A percentile compares a stretch with the other conserved stretches of the same genome.
Evolutionary conservation across 2,329 filamentous ascomycete species (phyloP).

Genomic region (Gnomoniopsis smithogilvyi): DNA sequence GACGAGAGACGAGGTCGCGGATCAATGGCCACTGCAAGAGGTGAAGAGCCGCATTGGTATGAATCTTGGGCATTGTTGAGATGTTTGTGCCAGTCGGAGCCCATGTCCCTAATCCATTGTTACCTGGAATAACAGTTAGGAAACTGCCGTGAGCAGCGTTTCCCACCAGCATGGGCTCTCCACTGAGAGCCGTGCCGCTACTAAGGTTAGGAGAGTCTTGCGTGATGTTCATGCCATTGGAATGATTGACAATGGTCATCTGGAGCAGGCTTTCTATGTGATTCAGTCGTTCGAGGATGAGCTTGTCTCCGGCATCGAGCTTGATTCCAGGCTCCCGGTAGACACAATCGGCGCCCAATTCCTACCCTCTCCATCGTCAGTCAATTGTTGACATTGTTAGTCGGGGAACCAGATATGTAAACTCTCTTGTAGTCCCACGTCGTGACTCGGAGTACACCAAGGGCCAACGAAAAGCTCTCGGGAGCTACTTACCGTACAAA

Average conservation of each 20-base stretch:
- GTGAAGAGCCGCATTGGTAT: slow-evolving; percentile 77
- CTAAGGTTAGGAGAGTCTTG: slow-evolving; percentile 64
- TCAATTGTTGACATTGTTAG: too few species aligned
- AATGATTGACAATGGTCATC: slow-evolving; percentile 55
- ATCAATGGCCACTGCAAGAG: slow-evolving; percentile 79
- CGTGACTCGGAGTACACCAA: neutral
- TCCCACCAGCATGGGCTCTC: slow-evolving; percentile 51
- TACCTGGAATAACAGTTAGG: slow-evolving; percentile 51
- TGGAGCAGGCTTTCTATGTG: slow-evolving; percentile 79
- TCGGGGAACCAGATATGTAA: too few species aligned
- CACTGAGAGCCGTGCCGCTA: slow-evolving; percentile 54
- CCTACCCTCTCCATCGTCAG: neutral
- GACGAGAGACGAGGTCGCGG: slow-evolving; percentile 70
- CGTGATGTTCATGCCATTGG: slow-evolving; percentile 51
- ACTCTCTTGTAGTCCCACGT: neutral
- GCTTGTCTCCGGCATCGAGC: slow-evolving; percentile 80
- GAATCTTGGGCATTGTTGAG: slow-evolving; percentile 81
- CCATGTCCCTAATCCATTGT: slow-evolving; percentile 71
- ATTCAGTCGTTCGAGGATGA: slow-evolving; percentile 75
- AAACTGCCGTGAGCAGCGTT: slow-evolving; percentile 40
- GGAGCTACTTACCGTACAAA: slow-evolving; percentile 54
- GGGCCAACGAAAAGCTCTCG: neutral
- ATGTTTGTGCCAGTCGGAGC: slow-evolving; percentile 60
- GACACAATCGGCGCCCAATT: slow-evolving; percentile 77
- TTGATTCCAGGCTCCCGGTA: slow-evolving; percentile 86